Evolutionary conservation across 257 asterid species (phyloP), one percentile per base, ranked within the genome.

Genomic region (Echites panduratus): DNA sequence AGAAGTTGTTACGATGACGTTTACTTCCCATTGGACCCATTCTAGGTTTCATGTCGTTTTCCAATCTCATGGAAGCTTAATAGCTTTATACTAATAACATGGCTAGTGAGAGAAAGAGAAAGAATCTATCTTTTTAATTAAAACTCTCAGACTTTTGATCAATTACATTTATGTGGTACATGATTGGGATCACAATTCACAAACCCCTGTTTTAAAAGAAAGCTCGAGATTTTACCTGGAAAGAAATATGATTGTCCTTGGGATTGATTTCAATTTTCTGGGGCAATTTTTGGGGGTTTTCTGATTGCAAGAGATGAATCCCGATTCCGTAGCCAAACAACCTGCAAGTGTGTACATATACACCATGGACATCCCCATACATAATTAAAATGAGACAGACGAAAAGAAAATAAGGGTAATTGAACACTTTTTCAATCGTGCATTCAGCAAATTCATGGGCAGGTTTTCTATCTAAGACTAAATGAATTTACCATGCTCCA

Each of bases 271-370:
- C 88, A 7, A 86, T 82, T 79, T 90, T 92, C 94, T 83, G 84
- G 0, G 86, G 85, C 91, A 92, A 75, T 4, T 71, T 80, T 5
- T 84, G 86, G 7, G 96, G 96, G 72, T 86, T 84, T 3, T 95
- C 99, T 0, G 96, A 88, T 75, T 87, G 98, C 80, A 95, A 82
- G 0, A 95, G 79, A 82, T 95, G 99, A 62, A 95, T 87, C 54
- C 99, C 99, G 59, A 95, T 86, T 69, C 99, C 98, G 66, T 95
- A 92, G 56, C 99, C 89, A 76, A 92, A 95, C 74, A 95, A 75
- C 99, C 99, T 91, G 84, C 74, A 58, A 17, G 68, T 13, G 9
- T 4, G 72, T 8, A 50, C 16, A 16, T 17, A 50, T 48, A 12
- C 4, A 13, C 54, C 11, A 48, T 20, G n/a, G 22, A 8, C 19